Percentiles rank a stretch among this genome's conserved stretches.
These are phyloP conservation scores for Wakefieldia striispora DNA, from an alignment of 768 basidiomycete species.

Conservation along the genomic window DNA sequence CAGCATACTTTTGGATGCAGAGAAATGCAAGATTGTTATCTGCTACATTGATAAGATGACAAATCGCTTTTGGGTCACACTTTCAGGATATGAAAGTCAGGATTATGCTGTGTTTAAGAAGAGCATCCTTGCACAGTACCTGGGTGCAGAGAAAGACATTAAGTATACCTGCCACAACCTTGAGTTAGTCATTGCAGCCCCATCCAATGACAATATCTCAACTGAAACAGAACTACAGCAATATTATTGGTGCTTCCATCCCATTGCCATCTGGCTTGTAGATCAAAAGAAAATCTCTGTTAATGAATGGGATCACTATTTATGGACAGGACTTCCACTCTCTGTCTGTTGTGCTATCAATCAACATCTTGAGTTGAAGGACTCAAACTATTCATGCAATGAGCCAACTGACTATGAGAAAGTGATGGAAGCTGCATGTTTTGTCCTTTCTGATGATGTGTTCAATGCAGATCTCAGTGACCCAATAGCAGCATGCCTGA, in stretches of 20 bases:
- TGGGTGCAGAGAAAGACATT: constrained; percentile 1
- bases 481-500: too few relatives aligned
- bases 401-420: too few relatives aligned
- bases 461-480: too few relatives aligned
- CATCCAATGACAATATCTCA: not conserved
- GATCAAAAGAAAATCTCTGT: constrained; percentile 1
- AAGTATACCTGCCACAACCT: not conserved
- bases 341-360: too few relatives aligned
- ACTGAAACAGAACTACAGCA: not conserved
- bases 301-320: not conserved
- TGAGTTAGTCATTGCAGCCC: not conserved
- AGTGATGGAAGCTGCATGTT: too few relatives aligned
- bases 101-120: too few relatives aligned
- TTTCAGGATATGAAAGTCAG: too few relatives aligned
- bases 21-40: constrained; percentile 4
- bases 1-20: not conserved
- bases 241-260: not conserved
- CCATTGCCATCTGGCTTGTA: not conserved
- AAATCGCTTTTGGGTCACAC: constrained; percentile 5
- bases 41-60: not conserved
- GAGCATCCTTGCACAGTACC: not conserved
- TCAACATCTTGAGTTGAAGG: too few relatives aligned
- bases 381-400: too few relatives aligned
- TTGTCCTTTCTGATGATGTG: too few relatives aligned
- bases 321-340: not conserved